Evolutionary conservation across 2,329 filamentous ascomycete genomes (phyloP).

Genomic region (Colletotrichum limetticola): DNA sequence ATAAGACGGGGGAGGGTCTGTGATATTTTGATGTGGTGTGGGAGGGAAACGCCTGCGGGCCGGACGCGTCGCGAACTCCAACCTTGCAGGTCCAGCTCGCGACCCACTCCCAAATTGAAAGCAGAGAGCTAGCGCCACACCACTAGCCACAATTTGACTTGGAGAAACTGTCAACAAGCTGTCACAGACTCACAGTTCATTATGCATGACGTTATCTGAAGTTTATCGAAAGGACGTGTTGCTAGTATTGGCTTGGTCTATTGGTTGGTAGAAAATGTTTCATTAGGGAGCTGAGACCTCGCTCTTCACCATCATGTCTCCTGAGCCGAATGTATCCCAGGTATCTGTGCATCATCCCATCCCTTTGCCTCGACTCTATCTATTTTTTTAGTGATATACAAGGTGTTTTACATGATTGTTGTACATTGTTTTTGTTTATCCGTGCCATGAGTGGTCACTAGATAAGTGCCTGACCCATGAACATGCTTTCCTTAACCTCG

Average conservation of each 20-base stretch:
- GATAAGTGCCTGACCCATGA: slow-evolving; percentile 81
- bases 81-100: slow-evolving; percentile 16
- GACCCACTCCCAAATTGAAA: slow-evolving; percentile 8
- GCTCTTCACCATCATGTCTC: neutral
- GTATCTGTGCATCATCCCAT: slow-evolving; percentile 9
- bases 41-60: slow-evolving; percentile 21
- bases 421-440: neutral
- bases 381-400: slow-evolving; percentile 2
- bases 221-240: neutral
- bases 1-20: slow-evolving; percentile 3
- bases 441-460: slow-evolving; percentile 47
- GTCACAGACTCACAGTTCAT: neutral
- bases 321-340: slow-evolving; percentile 4
- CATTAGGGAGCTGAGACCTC: slow-evolving; percentile 1
- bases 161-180: neutral
- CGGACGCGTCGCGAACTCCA: slow-evolving; percentile 31
- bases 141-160: slow-evolving; percentile 21
- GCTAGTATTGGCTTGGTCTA: neutral
- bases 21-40: slow-evolving; percentile 34
- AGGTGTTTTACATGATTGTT: slow-evolving; percentile 21
- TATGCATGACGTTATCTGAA: neutral
- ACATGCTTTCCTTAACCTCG: slow-evolving; percentile 92
- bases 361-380: neutral
- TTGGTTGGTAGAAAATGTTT: neutral
- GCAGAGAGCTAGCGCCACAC: slow-evolving; percentile 30